Conservation (phyloP, 2,329 filamentous ascomycete genomes). For the Fusarium sp. region DNA sequence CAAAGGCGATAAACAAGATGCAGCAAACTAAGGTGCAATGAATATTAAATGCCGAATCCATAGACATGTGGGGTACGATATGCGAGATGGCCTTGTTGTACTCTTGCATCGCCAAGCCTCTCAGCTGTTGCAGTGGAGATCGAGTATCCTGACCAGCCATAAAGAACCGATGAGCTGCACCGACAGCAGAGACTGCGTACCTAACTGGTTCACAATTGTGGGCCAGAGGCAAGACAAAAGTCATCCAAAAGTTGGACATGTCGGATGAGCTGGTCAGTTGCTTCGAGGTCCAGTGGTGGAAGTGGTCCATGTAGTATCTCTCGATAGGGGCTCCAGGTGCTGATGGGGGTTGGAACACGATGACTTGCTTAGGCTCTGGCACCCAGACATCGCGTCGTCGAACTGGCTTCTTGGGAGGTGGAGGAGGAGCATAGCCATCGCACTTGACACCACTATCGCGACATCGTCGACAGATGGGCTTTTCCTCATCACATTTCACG, state of each 20-base stretch:
- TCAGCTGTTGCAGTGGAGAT: slow-evolving; percentile 31
- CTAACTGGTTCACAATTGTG: slow-evolving; percentile 26
- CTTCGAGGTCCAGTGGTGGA: slow-evolving; percentile 32
- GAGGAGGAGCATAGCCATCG: slow-evolving; percentile 33
- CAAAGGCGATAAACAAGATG: slow-evolving; percentile 40
- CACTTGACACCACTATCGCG: slow-evolving; percentile 30
- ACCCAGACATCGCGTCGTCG: not conserved
- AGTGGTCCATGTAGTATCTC: slow-evolving; percentile 36
- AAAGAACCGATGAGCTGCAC: slow-evolving; percentile 33
- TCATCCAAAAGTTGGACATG: slow-evolving; percentile 30
- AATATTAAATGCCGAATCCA: slow-evolving; percentile 18
- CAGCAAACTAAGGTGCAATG: slow-evolving; percentile 39
- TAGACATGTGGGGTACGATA: slow-evolving; percentile 32
- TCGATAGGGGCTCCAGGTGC: slow-evolving; percentile 21
- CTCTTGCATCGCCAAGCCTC: slow-evolving; percentile 33
- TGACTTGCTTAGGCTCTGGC: not conserved
- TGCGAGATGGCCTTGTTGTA: slow-evolving; percentile 39
- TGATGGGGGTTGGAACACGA: slow-evolving; percentile 3
- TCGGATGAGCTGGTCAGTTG: slow-evolving; percentile 26
- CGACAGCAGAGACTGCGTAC: slow-evolving; percentile 31
- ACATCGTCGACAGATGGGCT: slow-evolving; percentile 40
- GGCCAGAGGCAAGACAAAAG: slow-evolving; percentile 26
- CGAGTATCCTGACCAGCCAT: slow-evolving; percentile 26
- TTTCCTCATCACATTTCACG: slow-evolving; percentile 46
- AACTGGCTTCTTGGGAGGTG: slow-evolving; percentile 10